phyloP scores from a whole-genome alignment of 2,329 filamentous ascomycete genomes.

The Fusarium equiseti region DNA sequence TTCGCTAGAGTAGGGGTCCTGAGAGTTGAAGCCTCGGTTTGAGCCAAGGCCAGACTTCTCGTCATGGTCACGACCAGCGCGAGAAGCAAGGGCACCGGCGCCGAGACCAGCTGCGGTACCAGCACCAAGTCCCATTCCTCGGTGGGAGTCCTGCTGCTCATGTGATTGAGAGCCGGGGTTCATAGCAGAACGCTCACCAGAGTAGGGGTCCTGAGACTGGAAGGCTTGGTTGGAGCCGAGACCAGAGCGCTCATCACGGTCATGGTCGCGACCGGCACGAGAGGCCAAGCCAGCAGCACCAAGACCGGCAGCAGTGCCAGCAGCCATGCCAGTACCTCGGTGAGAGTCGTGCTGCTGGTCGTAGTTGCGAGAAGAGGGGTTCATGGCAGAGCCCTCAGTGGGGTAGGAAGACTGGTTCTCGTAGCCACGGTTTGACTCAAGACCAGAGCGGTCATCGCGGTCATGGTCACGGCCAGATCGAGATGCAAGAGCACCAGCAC shows the following conservation, averaged over 20 bases:
- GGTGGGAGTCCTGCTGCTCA: constrained; percentile 9
- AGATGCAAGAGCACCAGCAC: neutral
- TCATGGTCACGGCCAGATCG: neutral
- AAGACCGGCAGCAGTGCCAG: constrained; percentile 3
- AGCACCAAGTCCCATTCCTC: neutral
- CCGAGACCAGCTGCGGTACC: constrained; percentile 5
- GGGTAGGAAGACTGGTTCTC: neutral
- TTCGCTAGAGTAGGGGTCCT: neutral
- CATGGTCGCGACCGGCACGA: neutral
- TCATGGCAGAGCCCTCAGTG: neutral
- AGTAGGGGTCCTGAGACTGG: neutral
- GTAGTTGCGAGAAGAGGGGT: neutral
- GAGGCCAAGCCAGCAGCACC: neutral
- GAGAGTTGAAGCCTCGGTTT: neutral
- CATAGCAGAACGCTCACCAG: neutral
- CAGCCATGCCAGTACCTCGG: neutral
- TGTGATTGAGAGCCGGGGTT: neutral
- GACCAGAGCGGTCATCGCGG: neutral
- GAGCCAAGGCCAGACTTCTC: constrained; percentile 1
- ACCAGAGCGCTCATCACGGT: neutral
- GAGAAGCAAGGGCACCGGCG: neutral
- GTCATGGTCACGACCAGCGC: neutral
- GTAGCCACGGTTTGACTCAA: neutral
- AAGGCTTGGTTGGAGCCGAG: neutral
- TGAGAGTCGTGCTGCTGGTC: constrained; percentile 13